Evolutionary conservation across 2,329 filamentous ascomycete genomes (phyloP).

Genomic region (Helotiales sp.): DNA sequence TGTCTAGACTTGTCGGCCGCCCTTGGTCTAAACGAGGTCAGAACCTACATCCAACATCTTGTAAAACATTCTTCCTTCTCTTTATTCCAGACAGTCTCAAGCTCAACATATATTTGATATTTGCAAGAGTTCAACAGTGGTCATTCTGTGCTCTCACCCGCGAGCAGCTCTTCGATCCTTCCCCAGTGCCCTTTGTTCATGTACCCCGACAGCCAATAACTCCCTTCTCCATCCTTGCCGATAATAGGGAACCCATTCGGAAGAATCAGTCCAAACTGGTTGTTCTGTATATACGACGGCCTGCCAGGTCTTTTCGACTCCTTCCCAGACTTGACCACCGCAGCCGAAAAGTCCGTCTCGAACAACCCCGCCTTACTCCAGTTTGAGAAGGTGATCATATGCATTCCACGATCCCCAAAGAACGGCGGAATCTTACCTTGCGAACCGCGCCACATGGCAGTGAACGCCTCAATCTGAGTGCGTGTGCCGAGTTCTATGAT

Average conservation of each 20-base stretch:
- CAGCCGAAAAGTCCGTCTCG: conserved; percentile 39
- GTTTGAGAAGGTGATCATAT: conserved; percentile 41
- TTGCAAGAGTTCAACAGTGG: too few species aligned
- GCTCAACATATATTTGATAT: too few species aligned
- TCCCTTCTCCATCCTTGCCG: conserved; percentile 35
- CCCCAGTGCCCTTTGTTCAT: neutral
- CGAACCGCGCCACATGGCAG: conserved; percentile 26
- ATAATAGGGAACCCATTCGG: conserved; percentile 15
- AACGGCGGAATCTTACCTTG: conserved; percentile 27
- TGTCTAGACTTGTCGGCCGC: too few species aligned
- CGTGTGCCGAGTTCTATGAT: conserved; percentile 39
- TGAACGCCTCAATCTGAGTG: conserved; percentile 39
- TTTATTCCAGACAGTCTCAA: too few species aligned
- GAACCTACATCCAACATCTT: too few species aligned
- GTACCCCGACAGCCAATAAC: conserved; percentile 34
- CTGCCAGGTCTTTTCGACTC: conserved; percentile 6
- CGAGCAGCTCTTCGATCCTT: neutral
- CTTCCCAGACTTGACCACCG: conserved; percentile 11
- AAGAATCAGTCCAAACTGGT: conserved; percentile 1
- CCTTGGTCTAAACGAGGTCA: too few species aligned
- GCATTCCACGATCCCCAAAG: conserved; percentile 35
- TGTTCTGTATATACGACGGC: conserved; percentile 9
- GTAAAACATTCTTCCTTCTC: too few species aligned
- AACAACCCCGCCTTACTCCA: conserved; percentile 41
- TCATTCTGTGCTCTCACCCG: neutral